Base-by-base conservation (phyloP, 1,139 yeast genomes). In the Sugiyamaella japonica region DNA sequence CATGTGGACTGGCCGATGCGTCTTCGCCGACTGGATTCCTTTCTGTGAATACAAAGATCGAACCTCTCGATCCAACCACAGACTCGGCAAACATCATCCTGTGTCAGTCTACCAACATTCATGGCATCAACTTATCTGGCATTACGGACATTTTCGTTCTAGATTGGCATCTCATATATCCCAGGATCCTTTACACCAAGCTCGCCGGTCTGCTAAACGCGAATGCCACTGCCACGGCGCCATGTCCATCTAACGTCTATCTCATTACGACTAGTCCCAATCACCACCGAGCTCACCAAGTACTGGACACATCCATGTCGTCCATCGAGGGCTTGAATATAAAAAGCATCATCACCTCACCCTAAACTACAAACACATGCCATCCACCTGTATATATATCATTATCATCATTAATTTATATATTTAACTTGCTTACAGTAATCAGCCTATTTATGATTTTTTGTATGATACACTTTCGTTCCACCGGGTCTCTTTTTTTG, bases 81-180 rank as follows among this genome's bases (percentile, higher is more conserved):
- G 44, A 20, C 13, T 13, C 28, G 20, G 28, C 46, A 17, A 34
- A 42, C 31, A 17, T 42, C n/a, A 43, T 53, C 8, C 25, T 53
- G 12, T 29, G 45, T 1, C 48, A 51, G 34, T 29, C 58, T n/a
- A 89, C 91, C 68, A 93, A 91, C 68, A 97, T 93, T 50, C 99
- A 93, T 75, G 96, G 98, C 51, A 93, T 93, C 72, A 91, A 91
- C 76, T 93, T 56, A 20, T 36, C 48, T 5, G 41, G 46, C 4
- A 36, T 54, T 13, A 13, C 31, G 3, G 47, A 43, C 1, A 38
- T 54, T 8, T 47, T 17, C n/a, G 41, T 51, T 7, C 39, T 54
- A 20, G 53, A 37, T 12, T 54, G 57, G 57, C 48, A 36, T 13
- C 13, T 37, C n/a, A 38, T 54, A 9, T 50, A 34, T n/a, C 54